Base-by-base conservation (phyloP, 495 filamentous ascomycete species). In the Tuber brumale region DNA sequence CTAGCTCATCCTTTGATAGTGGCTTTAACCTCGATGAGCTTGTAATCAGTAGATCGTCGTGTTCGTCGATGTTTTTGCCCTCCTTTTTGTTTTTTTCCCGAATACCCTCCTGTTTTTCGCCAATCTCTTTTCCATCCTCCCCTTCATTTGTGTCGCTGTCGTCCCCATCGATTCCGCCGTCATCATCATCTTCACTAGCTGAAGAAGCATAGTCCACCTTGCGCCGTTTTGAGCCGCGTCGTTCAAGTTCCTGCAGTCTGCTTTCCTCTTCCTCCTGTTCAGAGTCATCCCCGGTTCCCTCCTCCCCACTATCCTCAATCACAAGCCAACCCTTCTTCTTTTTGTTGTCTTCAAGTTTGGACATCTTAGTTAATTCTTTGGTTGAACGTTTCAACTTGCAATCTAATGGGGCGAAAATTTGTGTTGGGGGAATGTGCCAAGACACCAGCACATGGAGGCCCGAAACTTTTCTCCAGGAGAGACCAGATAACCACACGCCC, bases 221-320 rank as follows among this genome's bases (percentile, higher is more conserved):
- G 76, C 90, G 88, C 78, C 93, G 87, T 85, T 96, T 97, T n/a
- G 87, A 85, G 61, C 72, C 45, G 16, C 80, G 79, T 21, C 71
- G 70, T 71, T 71, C 72, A 69, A 80, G 75, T 71, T 77, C 70
- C 70, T 79, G 69, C 44, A 80, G 70, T 71, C 78, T 75, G 27
- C 78, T 69, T 35, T 81, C 79, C 14, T 81, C 79, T 39, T 61
- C 42, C 37, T 81, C 77, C 27, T 45, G 61, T 23, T 77, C 75
- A 45, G 71, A 76, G 72, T 21, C 48, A 61, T 71, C 8, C 37
- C 39, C 75, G 27, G 46, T 48, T 69, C 57, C 76, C 3, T 76
- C 76, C 35, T 76, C 80, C 27, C 80, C 81, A 72, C 77, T 82
- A n/a, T 79, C 80, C 21, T 79, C 80, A 31, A 81, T 51, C 7